Evolutionary conservation across 495 filamentous ascomycete species (phyloP).

Genomic region (Penicillium simplicissimum): DNA sequence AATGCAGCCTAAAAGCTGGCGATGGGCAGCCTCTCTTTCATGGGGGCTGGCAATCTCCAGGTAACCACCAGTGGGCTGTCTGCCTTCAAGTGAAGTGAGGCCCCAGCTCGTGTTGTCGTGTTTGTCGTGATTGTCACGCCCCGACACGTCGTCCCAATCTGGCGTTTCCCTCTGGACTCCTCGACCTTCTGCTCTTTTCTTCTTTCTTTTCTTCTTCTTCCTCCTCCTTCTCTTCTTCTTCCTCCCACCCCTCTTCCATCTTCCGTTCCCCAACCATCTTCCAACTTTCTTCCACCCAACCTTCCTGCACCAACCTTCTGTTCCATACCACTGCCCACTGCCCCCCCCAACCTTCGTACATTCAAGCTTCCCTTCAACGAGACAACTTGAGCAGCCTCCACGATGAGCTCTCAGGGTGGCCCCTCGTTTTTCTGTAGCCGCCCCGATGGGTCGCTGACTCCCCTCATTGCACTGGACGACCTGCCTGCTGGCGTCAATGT

Average conservation of each 20-base stretch:
- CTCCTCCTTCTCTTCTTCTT: neutral
- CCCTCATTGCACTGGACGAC: slow-evolving; percentile 66
- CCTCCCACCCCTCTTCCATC: neutral
- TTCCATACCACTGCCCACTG: neutral
- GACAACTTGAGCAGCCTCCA: neutral
- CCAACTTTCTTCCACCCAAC: slow-evolving; percentile 8
- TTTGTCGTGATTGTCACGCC: neutral
- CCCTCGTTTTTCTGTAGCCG: slow-evolving; percentile 58
- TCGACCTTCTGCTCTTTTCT: slow-evolving; percentile 1
- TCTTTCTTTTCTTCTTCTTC: neutral
- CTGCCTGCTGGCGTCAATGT: slow-evolving; percentile 47
- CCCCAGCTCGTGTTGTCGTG: neutral
- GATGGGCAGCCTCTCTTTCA: neutral
- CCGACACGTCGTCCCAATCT: neutral
- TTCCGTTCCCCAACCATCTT: neutral
- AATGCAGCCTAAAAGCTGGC: neutral
- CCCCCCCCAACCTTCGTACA: neutral
- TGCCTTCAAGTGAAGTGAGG: neutral
- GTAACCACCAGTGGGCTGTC: neutral
- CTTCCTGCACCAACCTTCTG: neutral
- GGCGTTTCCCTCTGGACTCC: neutral
- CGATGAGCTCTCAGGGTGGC: slow-evolving; percentile 14
- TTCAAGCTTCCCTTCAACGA: neutral
- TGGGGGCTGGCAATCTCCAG: neutral
- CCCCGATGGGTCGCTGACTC: slow-evolving; percentile 57